phyloP scores from a whole-genome alignment of 768 basidiomycete species.

The Psilocybe sp. region DNA sequence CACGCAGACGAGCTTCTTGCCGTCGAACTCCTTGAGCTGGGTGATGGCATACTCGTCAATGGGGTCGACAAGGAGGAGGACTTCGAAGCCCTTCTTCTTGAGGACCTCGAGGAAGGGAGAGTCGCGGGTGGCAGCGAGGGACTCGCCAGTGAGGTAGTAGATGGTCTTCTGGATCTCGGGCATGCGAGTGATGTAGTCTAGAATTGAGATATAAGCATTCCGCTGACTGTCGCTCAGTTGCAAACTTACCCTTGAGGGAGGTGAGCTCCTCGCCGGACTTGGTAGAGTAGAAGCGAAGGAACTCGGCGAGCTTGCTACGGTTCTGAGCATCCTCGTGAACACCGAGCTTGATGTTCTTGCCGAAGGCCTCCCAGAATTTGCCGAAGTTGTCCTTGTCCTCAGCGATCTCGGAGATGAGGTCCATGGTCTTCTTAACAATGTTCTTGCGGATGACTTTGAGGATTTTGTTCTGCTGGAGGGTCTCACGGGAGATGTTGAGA shows the following conservation, averaged over 20 bases:
- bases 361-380: constrained; percentile 98
- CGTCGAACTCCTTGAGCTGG: constrained; percentile 98
- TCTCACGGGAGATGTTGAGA: constrained; percentile 99
- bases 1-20: constrained; percentile 95
- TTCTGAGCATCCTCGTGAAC: constrained; percentile 99
- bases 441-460: constrained; percentile 99
- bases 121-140: constrained; percentile 83
- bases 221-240: neutral
- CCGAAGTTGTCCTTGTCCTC: constrained; percentile 99
- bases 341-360: constrained; percentile 99
- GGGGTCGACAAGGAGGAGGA: constrained; percentile 95
- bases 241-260: constrained; percentile 79
- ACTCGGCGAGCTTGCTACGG: constrained; percentile 98
- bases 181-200: constrained; percentile 99
- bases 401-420: constrained; percentile 91
- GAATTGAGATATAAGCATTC: constrained; percentile 1
- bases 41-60: constrained; percentile 99
- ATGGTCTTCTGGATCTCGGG: constrained; percentile 98
- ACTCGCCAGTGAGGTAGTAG: constrained; percentile 99
- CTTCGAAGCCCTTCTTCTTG: constrained; percentile 99
- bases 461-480: constrained; percentile 99
- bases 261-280: constrained; percentile 88
- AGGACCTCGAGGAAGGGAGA: constrained; percentile 99
- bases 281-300: constrained; percentile 97
- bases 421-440: constrained; percentile 97